Evolutionary conservation across 768 basidiomycete genomes (phyloP).

Genomic region (Pleurotus cornucopiae): DNA sequence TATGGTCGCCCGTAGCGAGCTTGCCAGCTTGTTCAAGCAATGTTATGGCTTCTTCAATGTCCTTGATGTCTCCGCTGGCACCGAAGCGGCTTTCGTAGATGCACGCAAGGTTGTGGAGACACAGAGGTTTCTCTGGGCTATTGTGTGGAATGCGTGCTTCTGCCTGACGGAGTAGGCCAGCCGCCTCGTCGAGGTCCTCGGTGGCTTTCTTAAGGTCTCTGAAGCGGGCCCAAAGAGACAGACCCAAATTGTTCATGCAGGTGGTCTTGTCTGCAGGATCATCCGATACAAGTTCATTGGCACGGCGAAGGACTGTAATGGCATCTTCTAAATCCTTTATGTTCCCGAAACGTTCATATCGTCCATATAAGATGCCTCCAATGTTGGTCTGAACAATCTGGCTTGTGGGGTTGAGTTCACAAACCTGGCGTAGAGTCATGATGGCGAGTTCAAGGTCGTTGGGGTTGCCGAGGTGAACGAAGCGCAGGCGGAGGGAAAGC

Average conservation of each 20-base stretch:
- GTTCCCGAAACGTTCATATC: background rate
- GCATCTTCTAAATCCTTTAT: background rate
- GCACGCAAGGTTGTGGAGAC: background rate
- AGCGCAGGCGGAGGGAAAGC: background rate
- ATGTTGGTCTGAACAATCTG: background rate
- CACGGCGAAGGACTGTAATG: background rate
- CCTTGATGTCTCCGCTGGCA: background rate
- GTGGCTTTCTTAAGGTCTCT: background rate
- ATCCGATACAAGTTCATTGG: background rate
- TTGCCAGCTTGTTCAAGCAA: background rate
- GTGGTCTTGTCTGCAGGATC: background rate
- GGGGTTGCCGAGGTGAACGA: background rate
- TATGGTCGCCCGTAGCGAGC: background rate
- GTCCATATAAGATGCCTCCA: background rate
- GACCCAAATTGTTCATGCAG: background rate
- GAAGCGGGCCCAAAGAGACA: background rate
- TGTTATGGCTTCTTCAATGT: background rate
- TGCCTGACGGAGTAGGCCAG: background rate
- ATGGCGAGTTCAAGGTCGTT: background rate
- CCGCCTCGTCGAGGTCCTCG: background rate
- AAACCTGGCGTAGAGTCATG: background rate
- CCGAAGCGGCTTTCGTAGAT: background rate
- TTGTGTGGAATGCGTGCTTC: background rate
- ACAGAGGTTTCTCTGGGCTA: background rate
- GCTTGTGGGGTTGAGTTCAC: background rate